A percentile compares a stretch with the other conserved stretches of the same genome.
phyloP scores from a whole-genome alignment of 345 rosid species.

The Syzygium jambos region DNA sequence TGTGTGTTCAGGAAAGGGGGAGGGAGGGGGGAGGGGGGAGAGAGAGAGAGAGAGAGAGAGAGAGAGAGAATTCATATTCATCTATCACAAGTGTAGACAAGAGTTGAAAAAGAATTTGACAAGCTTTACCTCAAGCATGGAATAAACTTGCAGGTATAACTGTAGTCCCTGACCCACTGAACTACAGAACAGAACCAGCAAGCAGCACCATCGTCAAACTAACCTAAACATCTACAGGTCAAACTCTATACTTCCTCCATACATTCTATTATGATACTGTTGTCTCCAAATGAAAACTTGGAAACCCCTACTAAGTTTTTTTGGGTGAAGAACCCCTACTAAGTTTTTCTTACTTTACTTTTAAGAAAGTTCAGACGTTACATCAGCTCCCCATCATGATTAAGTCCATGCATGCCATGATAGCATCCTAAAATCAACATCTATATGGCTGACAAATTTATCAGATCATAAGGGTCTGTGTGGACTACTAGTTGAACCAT shows the following conservation, averaged over 20 bases:
- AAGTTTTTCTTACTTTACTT: neutral
- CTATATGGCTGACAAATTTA: neutral
- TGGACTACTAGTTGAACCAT: neutral
- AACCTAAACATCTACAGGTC: neutral
- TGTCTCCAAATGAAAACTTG: neutral
- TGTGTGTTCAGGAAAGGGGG: rapidly evolving
- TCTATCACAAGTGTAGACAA: neutral
- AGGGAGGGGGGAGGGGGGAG: rapidly evolving
- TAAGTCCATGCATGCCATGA: neutral
- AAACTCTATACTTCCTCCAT: neutral
- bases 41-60: neutral
- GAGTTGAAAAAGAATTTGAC: neutral
- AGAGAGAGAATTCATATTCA: neutral
- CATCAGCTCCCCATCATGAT: neutral
- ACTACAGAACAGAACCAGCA: neutral
- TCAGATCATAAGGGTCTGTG: neutral
- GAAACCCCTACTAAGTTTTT: neutral
- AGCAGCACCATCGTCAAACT: neutral
- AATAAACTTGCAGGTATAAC: neutral
- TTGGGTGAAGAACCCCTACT: neutral
- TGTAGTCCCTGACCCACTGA: neutral
- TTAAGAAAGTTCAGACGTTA: neutral
- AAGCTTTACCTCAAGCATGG: neutral
- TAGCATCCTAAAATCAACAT: neutral
- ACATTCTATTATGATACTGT: neutral